Conservation (phyloP, 148 eudicot species). For the Dianthus caryophyllus region DNA sequence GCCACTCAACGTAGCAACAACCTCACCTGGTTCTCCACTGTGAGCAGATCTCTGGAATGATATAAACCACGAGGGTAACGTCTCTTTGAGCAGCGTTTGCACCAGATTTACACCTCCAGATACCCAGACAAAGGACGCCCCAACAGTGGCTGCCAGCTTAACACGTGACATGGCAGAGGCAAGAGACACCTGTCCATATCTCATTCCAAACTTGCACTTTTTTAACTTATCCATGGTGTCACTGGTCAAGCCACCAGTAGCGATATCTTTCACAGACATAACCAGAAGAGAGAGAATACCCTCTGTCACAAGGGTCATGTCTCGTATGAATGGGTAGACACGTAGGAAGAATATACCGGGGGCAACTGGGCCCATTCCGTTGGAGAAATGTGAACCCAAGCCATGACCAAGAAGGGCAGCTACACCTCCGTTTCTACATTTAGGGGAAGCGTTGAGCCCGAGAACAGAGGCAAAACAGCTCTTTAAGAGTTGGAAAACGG, state of each 20-base stretch:
- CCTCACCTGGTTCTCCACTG: constrained; percentile 34
- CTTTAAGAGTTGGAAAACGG: constrained; percentile 75
- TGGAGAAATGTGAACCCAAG: constrained; percentile 57
- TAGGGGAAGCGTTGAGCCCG: constrained; percentile 47
- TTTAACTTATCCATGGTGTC: constrained; percentile 45
- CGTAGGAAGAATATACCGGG: constrained; percentile 86
- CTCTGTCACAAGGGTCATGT: constrained; percentile 59
- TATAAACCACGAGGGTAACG: constrained; percentile 83
- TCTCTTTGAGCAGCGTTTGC: constrained; percentile 59
- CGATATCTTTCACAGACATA: constrained; percentile 71
- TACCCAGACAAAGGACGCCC: constrained; percentile 82
- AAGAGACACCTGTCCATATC: constrained; percentile 71
- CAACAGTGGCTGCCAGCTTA: constrained; percentile 74
- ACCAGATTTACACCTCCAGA: constrained; percentile 67
- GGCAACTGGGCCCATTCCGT: constrained; percentile 77
- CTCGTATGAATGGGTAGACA: constrained; percentile 58
- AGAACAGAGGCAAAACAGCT: constrained; percentile 67
- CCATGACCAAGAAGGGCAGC: constrained; percentile 96
- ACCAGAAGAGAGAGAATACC: constrained; percentile 61
- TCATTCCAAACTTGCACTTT: constrained; percentile 42
- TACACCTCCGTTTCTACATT: constrained; percentile 54
- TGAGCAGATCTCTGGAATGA: constrained; percentile 44
- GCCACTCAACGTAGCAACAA: constrained; percentile 64
- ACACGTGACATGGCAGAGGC: constrained; percentile 68
- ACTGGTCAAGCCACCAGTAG: constrained; percentile 37